Base-by-base conservation (phyloP, 78 protist genomes). In the Pigoraptor vietnamica region DNA sequence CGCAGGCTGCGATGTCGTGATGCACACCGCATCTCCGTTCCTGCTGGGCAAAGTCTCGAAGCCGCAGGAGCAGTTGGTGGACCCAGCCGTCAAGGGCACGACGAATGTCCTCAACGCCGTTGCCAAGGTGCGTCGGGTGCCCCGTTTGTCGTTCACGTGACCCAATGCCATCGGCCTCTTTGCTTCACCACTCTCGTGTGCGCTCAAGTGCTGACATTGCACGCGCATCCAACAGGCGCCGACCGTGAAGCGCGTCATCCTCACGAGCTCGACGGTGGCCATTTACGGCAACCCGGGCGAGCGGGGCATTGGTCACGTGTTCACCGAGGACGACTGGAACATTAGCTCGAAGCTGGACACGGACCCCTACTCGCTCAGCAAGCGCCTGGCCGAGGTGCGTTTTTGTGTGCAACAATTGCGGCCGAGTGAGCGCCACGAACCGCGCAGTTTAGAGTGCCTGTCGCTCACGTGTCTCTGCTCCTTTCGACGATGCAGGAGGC, bases 1-100 rank as follows among this genome's bases (percentile, higher is more conserved):
- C 1, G 38, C 81, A 89, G 94, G 91, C 81, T 32, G 37, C 36
- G 83, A 86, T 21, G 1, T 25, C 32, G 91, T 94, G 34, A 24
- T 94, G 88, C 95, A 94, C 90, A 94, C 92, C 6, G 95, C 95
- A 10, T 88, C 92, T 2, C 95, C 95, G 23, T 94, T 94, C 37
- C 9, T 48, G 38, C 21, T 90, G 33, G 89, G 1, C 55, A 19
- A 48, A 35, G 1, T 34, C 82, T 1, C n/a, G 23, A 24, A 67
- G 29, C 86, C 86, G 29, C 79, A 89, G 34, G 40, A 6, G 33
- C 1, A 35, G 81, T 48, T 82, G 23, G 14, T 93, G 23, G 40
- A 39, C 56, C 95, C 95, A 0, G 95, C 95, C 0, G 86, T 94
- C 32, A 90, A 87, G 89, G 95, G 93, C 37, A 93, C 91, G 6